A percentile compares a stretch with the other conserved stretches of the same genome.
These are phyloP conservation scores for Alternaria atra DNA, from an alignment of 2,329 filamentous ascomycete genomes.

Conservation along the genomic window DNA sequence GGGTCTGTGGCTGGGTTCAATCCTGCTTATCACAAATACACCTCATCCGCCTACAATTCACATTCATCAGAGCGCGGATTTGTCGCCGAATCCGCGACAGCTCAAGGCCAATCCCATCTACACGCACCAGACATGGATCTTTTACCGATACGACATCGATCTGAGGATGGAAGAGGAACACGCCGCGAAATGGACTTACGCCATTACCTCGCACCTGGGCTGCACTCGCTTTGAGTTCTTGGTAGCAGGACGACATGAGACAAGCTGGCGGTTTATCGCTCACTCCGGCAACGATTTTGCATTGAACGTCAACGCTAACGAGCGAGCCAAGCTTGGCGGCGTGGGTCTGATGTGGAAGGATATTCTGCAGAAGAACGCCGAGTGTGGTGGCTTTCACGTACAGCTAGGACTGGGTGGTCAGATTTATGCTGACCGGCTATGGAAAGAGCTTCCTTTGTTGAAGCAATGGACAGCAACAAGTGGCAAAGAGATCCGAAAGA, in stretches of 20 bases:
- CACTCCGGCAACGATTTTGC: slow-evolving; percentile 98
- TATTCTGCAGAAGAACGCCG: slow-evolving; percentile 94
- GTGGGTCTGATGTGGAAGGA: slow-evolving; percentile 99
- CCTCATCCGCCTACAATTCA: slow-evolving; percentile 96
- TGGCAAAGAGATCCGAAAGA: slow-evolving; percentile 92
- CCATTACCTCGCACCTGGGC: slow-evolving; percentile 93
- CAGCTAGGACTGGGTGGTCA: slow-evolving; percentile 93
- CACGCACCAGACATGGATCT: slow-evolving; percentile 91
- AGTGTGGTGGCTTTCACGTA: slow-evolving; percentile 94
- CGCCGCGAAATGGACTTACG: slow-evolving; percentile 93
- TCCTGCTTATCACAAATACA: slow-evolving; percentile 89
- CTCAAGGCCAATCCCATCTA: slow-evolving; percentile 83
- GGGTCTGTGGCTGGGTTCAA: slow-evolving; percentile 90
- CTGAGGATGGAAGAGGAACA: slow-evolving; percentile 83
- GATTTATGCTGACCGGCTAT: slow-evolving; percentile 92
- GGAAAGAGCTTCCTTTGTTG: slow-evolving; percentile 92
- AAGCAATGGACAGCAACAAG: slow-evolving; percentile 96
- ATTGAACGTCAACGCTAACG: slow-evolving; percentile 83
- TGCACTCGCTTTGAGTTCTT: slow-evolving; percentile 99
- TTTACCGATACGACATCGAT: slow-evolving; percentile 93
- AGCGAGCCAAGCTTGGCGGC: slow-evolving; percentile 85
- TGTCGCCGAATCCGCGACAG: slow-evolving; percentile 92
- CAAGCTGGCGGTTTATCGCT: slow-evolving; percentile 93
- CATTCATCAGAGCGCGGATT: slow-evolving; percentile 86
- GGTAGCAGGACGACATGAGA: slow-evolving; percentile 88